Conservation (phyloP, 2,329 filamentous ascomycete genomes). For the Penicillium corylophilum region DNA sequence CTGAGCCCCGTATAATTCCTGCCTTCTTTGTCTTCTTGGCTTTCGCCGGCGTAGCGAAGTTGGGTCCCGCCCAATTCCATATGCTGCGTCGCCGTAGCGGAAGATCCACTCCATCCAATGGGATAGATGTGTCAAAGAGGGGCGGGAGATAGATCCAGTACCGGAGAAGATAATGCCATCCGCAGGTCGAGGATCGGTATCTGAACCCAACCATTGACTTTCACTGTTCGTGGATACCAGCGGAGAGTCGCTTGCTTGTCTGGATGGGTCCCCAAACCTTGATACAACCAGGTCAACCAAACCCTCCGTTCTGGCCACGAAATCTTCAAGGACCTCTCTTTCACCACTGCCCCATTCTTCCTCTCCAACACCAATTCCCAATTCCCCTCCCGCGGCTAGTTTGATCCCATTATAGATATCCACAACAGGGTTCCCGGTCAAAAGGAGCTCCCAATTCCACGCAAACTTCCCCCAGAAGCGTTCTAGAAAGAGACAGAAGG, state of each 20-base stretch:
- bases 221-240: slow-evolving; percentile 22
- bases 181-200: slow-evolving; percentile 64
- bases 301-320: slow-evolving; percentile 75
- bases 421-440: slow-evolving; percentile 83
- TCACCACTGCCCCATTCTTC: slow-evolving; percentile 94
- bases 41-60: slow-evolving; percentile 59
- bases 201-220: slow-evolving; percentile 71
- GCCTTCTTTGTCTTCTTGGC: slow-evolving; percentile 33
- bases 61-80: slow-evolving; percentile 79
- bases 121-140: slow-evolving; percentile 70
- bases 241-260: slow-evolving; percentile 25
- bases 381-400: slow-evolving; percentile 82
- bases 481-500: slow-evolving; percentile 70
- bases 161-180: slow-evolving; percentile 89
- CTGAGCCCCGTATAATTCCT: slow-evolving; percentile 5
- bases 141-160: slow-evolving; percentile 67
- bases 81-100: slow-evolving; percentile 77
- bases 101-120: slow-evolving; percentile 90
- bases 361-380: slow-evolving; percentile 91
- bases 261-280: slow-evolving; percentile 67
- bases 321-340: slow-evolving; percentile 87
- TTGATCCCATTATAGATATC: slow-evolving; percentile 81
- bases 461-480: slow-evolving; percentile 76
- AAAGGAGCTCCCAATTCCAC: slow-evolving; percentile 76
- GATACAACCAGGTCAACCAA: slow-evolving; percentile 85